Conservation (phyloP, 2,329 filamentous ascomycete genomes). For the Didymella glomerata region DNA sequence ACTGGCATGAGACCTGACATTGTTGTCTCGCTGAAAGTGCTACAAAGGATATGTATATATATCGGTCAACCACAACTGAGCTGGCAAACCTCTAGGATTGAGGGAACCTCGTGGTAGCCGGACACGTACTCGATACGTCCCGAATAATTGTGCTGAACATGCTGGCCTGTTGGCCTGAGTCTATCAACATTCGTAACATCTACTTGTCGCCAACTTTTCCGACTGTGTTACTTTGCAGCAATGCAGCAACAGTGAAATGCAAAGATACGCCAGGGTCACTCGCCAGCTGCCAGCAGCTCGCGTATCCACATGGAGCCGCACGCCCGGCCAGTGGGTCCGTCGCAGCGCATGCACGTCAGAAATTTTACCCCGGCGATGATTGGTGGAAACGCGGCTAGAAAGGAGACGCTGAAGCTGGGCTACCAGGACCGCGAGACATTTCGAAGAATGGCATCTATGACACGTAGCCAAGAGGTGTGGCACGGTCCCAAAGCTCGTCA, state of each 20-base stretch:
- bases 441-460: conserved; percentile 4
- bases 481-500: neutral
- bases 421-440: too few relatives aligned
- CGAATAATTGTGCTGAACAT: too few relatives aligned
- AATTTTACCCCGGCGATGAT: conserved; percentile 30
- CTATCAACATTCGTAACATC: neutral
- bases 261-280: too few relatives aligned
- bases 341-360: conserved; percentile 33
- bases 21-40: too few relatives aligned
- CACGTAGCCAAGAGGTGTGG: conserved; percentile 2
- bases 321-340: conserved; percentile 15
- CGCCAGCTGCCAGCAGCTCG: neutral
- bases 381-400: conserved; percentile 11
- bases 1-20: too few relatives aligned
- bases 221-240: neutral
- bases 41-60: too few relatives aligned
- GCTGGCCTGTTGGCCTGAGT: neutral
- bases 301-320: conserved; percentile 18
- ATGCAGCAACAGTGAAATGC: neutral
- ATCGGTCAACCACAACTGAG: too few relatives aligned
- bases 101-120: too few relatives aligned
- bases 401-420: neutral
- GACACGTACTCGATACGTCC: too few relatives aligned
- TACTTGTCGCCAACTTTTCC: neutral
- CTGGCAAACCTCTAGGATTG: too few relatives aligned